Evolutionary conservation across 208 protist species (phyloP), one percentile per base, ranked within the genome.

Genomic region (Trypanosoma scelopori): DNA sequence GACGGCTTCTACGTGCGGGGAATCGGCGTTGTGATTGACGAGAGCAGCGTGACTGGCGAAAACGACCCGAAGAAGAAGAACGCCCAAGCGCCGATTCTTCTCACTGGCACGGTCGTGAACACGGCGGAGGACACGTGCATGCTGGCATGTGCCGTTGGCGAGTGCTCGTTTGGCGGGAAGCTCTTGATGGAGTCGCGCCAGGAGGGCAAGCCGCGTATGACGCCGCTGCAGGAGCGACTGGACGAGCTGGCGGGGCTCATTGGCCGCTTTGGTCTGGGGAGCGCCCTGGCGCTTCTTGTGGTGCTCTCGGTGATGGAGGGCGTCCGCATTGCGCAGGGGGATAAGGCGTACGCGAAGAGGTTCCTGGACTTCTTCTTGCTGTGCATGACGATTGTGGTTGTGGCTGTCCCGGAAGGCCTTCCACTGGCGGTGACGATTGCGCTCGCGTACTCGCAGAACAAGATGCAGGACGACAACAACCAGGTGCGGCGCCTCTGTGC

Each of bases 401-500:
- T 99, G 30, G 98, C 98, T 15, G 96, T 99, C 47, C 98, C 98
- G 16, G 98, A 99, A 79, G 98, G 98, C 48, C 89, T 99, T 13
- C 96, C 97, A 25, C 82, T 99, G 16, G 94, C 96, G 49, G 97
- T 99, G 48, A 99, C 98, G 16, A 99, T 99, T 55, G 95, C 98
- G 4, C 86, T 99, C 5, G 98, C 98, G 30, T 99, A 98, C 82
- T 98, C 93, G 35, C 98, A 99, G 88, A 85, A 76, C 55, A 97
- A 99, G 77, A 99, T 99, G 98, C 91, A 99, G 55, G 89, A 98
- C n/a, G 98, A 99, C 57, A 96, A 99, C 61, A 99, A 98, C 81
- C 87, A 99, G n/a, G 98, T 99, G 2, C 85, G 98, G 53, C 88
- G 94, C 35, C 86, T 99, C 45, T 78, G 78, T 15, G 93, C 98